These are phyloP conservation scores for Penicillium verhagenii DNA, from an alignment of 495 filamentous ascomycete genomes.

Conservation along the genomic window DNA sequence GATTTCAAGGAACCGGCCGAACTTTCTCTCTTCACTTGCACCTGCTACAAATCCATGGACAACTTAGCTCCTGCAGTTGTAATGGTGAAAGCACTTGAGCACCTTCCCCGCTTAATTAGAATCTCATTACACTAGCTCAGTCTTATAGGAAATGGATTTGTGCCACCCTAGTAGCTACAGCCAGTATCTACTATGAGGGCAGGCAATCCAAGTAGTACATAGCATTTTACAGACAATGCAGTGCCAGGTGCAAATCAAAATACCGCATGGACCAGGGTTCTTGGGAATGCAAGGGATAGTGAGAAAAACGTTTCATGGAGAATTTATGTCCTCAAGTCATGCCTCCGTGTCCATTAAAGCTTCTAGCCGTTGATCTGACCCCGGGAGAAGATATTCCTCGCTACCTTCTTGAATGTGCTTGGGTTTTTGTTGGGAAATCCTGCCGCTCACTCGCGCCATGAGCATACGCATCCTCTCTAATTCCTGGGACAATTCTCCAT, in stretches of 20 bases:
- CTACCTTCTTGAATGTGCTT: slow-evolving; percentile 10
- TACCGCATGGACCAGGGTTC: slow-evolving; percentile 10
- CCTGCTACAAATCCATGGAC: slow-evolving; percentile 6
- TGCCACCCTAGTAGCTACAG: background rate
- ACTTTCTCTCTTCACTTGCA: slow-evolving; percentile 6
- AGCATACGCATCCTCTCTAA: slow-evolving; percentile 75
- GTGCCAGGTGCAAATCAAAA: slow-evolving; percentile 5
- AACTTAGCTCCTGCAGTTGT: background rate
- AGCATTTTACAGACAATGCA: background rate
- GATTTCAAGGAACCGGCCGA: slow-evolving; percentile 10
- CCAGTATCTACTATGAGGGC: background rate
- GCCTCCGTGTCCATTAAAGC: slow-evolving; percentile 30
- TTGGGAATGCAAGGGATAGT: slow-evolving; percentile 1
- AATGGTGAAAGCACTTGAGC: slow-evolving; percentile 4
- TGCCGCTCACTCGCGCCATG: slow-evolving; percentile 65
- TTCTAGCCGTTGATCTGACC: slow-evolving; percentile 34
- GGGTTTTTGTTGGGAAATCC: slow-evolving; percentile 46
- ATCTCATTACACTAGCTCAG: background rate
- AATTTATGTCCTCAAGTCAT: slow-evolving; percentile 33
- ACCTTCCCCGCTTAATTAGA: background rate
- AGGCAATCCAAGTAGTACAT: background rate
- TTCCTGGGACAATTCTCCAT: slow-evolving; percentile 71
- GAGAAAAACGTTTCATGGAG: background rate
- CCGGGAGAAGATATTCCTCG: slow-evolving; percentile 27
- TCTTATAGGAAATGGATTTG: background rate